Base-by-base conservation (phyloP, 1,284 basidiomycete species). In the Omphalotus olearius region DNA sequence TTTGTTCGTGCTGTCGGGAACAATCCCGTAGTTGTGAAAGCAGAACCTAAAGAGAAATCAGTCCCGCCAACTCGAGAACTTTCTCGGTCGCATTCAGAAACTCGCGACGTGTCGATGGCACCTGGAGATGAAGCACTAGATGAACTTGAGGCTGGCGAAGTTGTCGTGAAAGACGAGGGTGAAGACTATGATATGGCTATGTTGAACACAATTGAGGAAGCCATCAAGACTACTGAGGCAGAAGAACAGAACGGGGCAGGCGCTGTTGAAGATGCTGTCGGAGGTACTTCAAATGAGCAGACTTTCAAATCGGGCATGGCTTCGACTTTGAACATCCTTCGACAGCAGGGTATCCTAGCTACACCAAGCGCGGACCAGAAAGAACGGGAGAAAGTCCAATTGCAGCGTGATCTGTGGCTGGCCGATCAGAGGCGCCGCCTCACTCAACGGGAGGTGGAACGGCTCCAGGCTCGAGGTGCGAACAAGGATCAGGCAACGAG, bases 401-500 rank as follows among this genome's bases (percentile, higher is more conserved):
- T 82, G 54, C 86, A 94, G 63, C 83, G 91, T 47, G 94, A 98
- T 68, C 60, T 89, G 4, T 99, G 96, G 95, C 73, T 98, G 1
- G 86, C 91, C 0, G 86, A 93, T 56, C 86, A 94, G 63, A 81
- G 93, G 28, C 79, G 78, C 36, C 78, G 85, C 52, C 74, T 89
- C 51, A 80, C 87, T 6, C 79, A 90, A 59, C 82, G 92, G 33
- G 94, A 97, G 62, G 64, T 89, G 42, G 93, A 96, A 53, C 79
- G 80, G 43, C 68, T 88, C 54, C 83, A 83, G 58, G 74, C 84
- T 4, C 81, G 91, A 43, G 89, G 89, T 2, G 79, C 78, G n/a
- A 87, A 85, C 66, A 94, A 90, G 68, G 95, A 97, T 65, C 96
- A 98, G 69, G 88, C 91, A 17, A 88, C 91, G 56, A 82, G 95